Evolutionary conservation across 768 basidiomycete genomes (phyloP).

Genomic region (Lentinula sp.): DNA sequence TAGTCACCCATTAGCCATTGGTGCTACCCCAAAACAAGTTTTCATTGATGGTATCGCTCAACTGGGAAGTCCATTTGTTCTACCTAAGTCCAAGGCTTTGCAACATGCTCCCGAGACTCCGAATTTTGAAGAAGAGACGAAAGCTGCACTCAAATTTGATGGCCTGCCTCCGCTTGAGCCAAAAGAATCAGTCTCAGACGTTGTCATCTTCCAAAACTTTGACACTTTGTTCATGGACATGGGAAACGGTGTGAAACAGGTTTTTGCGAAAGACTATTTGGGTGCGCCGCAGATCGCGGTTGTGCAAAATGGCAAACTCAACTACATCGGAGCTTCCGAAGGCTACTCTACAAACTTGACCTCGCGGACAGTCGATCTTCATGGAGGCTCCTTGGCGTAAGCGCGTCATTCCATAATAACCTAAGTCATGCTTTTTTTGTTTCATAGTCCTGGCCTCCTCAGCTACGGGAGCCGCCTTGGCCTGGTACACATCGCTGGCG

Average conservation of each 20-base stretch:
- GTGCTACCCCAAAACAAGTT: slow-evolving; percentile 76
- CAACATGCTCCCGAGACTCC: slow-evolving; percentile 53
- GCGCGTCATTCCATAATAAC: slow-evolving; percentile 22
- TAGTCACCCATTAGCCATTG: slow-evolving; percentile 70
- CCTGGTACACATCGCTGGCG: slow-evolving; percentile 56
- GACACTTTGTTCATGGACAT: slow-evolving; percentile 37
- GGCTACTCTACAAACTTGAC: slow-evolving; percentile 1
- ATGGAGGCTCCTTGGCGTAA: slow-evolving; percentile 60
- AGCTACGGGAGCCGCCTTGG: slow-evolving; percentile 60
- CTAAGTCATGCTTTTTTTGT: slow-evolving; percentile 15
- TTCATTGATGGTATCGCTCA: slow-evolving; percentile 85
- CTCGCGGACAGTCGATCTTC: slow-evolving; percentile 44
- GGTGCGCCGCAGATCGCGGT: slow-evolving; percentile 32
- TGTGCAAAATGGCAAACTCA: slow-evolving; percentile 45
- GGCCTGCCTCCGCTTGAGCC: slow-evolving; percentile 61
- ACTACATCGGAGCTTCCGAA: slow-evolving; percentile 28
- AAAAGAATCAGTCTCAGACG: slow-evolving; percentile 25
- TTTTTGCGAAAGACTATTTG: slow-evolving; percentile 16
- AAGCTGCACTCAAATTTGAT: slow-evolving; percentile 48
- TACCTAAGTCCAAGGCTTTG: slow-evolving; percentile 43
- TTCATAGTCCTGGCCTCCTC: slow-evolving; percentile 50
- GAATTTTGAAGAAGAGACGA: slow-evolving; percentile 53
- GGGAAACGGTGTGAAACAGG: slow-evolving; percentile 23
- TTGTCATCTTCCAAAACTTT: slow-evolving; percentile 64
- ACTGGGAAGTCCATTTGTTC: slow-evolving; percentile 35